Base-by-base conservation (phyloP, 2,329 filamentous ascomycete genomes). In the Amesomyces nigricolor region DNA sequence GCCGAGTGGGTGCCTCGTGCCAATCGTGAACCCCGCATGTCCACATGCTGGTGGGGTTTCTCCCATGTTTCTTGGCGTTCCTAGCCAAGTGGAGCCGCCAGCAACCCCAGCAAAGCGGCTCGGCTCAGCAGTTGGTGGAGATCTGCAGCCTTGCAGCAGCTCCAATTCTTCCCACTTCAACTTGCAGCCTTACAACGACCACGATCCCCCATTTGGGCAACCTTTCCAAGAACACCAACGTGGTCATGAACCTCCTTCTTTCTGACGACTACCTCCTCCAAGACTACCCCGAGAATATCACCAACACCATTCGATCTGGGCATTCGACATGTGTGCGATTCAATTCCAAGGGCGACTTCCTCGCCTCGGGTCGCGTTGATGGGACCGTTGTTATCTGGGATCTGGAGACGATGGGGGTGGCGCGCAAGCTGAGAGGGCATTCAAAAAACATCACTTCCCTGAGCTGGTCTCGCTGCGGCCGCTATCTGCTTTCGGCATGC, bases 331-430 rank as follows among this genome's bases (percentile, higher is more conserved):
- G 80, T 66, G 73, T 86, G 59, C 89, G 92, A 62, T 99, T 99
- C 79, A 96, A 92, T 68, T 89, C 91, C 68, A 89, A 86, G 68
- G 94, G 94, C 71, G 92, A 99, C 72, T 91, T 94, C 65, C 85
- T 99, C 61, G 94, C 94, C 44, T 95, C 91, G 30, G 94, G 94
- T 61, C 86, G 94, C 68, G 89, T 91, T 59, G 94, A 99, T 73
- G 94, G 94, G 63, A 94, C 90, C 5, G 88, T 99, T 40, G 89
- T 95, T 53, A 88, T 99, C 46, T 99, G 95, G 80, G 94, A 99
- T 68, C 83, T 97, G 48, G 95, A 99, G 73, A 99, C 95, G 9
- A 95, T 95, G 79, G 92, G 94, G 38, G 89, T 97, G 4, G 94
- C 94, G 56, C 87, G 91, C 67, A 99, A 97, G 73, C 77, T 99